A percentile compares a stretch with the other conserved stretches of the same genome.
Conservation (phyloP, 1,284 basidiomycete species). For the Puccinia hordei region DNA sequence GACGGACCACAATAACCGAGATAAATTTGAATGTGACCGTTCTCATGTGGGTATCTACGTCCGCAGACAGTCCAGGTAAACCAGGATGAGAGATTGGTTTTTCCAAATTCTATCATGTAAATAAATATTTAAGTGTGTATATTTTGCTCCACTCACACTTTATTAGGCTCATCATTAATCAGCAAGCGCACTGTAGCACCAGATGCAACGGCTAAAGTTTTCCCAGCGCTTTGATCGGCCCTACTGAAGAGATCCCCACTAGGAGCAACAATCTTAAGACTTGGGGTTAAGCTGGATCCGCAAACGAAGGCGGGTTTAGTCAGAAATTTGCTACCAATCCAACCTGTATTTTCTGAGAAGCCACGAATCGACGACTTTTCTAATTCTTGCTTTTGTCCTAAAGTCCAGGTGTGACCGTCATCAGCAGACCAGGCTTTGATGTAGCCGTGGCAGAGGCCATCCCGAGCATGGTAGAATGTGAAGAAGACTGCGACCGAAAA, state of each 20-base stretch:
- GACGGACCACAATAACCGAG: slow-evolving; percentile 43
- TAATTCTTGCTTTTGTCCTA: slow-evolving; percentile 20
- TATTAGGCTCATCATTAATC: slow-evolving; percentile 28
- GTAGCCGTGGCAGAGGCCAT: not conserved
- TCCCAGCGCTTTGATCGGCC: slow-evolving; percentile 42
- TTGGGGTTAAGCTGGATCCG: slow-evolving; percentile 31
- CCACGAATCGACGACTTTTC: slow-evolving; percentile 11
- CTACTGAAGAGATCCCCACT: slow-evolving; percentile 43
- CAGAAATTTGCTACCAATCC: slow-evolving; percentile 47
- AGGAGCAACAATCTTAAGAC: slow-evolving; percentile 30
- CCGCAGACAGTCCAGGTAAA: too few species aligned
- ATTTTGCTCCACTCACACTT: slow-evolving; percentile 7
- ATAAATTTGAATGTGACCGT: slow-evolving; percentile 45
- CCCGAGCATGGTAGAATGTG: not conserved
- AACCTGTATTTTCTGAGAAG: slow-evolving; percentile 45
- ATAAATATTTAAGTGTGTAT: not conserved
- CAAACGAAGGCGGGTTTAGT: slow-evolving; percentile 39
- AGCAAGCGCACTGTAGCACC: slow-evolving; percentile 37
- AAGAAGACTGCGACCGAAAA: not conserved
- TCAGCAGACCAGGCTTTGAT: slow-evolving; percentile 32
- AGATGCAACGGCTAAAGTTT: slow-evolving; percentile 43
- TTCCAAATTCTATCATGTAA: too few species aligned
- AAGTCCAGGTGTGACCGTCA: slow-evolving; percentile 21
- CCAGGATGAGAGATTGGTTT: not conserved
- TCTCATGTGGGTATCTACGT: slow-evolving; percentile 32